Base-by-base conservation (phyloP, 495 filamentous ascomycete genomes). In the Podospora anserina region DNA sequence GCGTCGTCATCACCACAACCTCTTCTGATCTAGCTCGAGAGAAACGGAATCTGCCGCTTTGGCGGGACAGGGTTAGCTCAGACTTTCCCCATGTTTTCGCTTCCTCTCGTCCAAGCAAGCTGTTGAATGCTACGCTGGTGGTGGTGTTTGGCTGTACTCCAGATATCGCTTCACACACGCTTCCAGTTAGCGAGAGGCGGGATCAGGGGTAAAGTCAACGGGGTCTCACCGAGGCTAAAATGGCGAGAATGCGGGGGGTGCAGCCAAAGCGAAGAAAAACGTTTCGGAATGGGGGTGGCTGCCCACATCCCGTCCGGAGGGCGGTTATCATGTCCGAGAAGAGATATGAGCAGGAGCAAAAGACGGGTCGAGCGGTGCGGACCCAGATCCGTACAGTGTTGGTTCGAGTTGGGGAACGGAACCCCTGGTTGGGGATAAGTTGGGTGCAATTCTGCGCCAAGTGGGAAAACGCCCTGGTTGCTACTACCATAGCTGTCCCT, bases 401-500 rank as follows among this genome's bases (percentile, higher is more conserved):
- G 27, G 61, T 20, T 20, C 4, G 34, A 63, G 18, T n/a, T 44
- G 61, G 61, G 61, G 61, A 23, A 23, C 23, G 23, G 32, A 63
- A 63, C 20, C 61, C 61, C 32, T 63, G 61, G 19, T n/a, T 61
- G 59, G 23, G 32, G 59, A 61, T 32, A 62, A 58, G 26, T 63
- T 63, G 61, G 61, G 49, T 44, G 32, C 61, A 3, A 28, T 63
- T 63, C 61, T 32, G 61, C 30, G 61, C 61, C 61, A 63, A 63
- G 61, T 0, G 61, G 61, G 5, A 49, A 49, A 27, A 63, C 19
- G 15, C 32, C 61, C 30, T 18, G 13, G 30, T 62, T 18, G 11
- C 30, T 15, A 18, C 19, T 19, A 4, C 3, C 19, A 61, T 5
- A 26, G 18, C 15, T 20, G 15, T 19, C 55, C 55, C 15, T 58